phyloP scores from a whole-genome alignment of 139 green algal genomes.

The Auxenochlorella protothecoides region DNA sequence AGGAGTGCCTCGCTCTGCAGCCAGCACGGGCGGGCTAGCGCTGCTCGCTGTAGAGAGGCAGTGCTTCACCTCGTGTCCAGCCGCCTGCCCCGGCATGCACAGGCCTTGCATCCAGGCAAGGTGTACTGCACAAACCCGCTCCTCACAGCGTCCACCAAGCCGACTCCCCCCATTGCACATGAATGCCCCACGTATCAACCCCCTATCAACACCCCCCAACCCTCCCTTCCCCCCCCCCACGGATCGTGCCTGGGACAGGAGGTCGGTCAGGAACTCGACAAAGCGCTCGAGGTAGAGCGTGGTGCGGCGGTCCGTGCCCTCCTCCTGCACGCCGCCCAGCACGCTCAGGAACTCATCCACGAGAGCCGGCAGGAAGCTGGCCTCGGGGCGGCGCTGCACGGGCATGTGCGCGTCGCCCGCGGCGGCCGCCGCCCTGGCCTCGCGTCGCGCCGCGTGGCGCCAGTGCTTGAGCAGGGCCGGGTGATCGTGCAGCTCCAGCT shows the following conservation, averaged over 20 bases:
- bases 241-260: constrained; percentile 62
- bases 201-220: no score
- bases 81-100: no score
- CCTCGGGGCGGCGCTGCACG: constrained; percentile 43
- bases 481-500: constrained; percentile 73
- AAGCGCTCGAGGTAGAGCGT: constrained; percentile 79
- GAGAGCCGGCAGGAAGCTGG: constrained; percentile 60
- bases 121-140: no score
- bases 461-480: constrained; percentile 73
- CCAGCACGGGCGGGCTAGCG: no score
- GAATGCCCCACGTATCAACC: no score
- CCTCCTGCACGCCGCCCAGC: background rate
- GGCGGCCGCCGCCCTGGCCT: constrained; percentile 53
- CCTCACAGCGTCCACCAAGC: no score
- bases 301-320: constrained; percentile 11
- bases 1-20: no score
- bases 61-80: no score
- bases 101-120: no score
- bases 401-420: constrained; percentile 37
- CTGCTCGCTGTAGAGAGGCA: no score
- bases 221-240: background rate
- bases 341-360: constrained; percentile 57
- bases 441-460: constrained; percentile 69
- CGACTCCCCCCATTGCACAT: no score
- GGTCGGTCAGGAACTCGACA: constrained; percentile 79